Base-by-base conservation (phyloP, 2,329 filamentous ascomycete genomes). In the Phialophora verrucosa region DNA sequence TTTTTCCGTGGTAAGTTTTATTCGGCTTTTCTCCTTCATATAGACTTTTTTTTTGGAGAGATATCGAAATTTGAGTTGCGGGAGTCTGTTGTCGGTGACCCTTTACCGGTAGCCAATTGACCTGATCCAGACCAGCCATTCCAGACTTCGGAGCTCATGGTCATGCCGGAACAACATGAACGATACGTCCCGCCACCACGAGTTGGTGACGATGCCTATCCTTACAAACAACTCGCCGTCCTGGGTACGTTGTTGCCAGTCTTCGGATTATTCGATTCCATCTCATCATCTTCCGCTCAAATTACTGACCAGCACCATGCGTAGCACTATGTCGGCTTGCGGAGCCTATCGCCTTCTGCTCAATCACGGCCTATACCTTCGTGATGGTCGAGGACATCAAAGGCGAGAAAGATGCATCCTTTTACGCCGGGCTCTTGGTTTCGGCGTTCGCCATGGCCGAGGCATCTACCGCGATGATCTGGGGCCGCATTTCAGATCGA, bases 261-360 rank as follows among this genome's bases (percentile, higher is more conserved):
- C 35, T 35, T 44, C 38, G 3, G 14, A n/a, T 17, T 2, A 42
- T 32, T 14, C 25, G 2, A 20, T 10, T 12, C 17, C 17, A 38
- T n/a, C 38, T 5, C 51, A 25, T 20, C 25, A 55, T 12, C 49
- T 27, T 17, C 49, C 5, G 14, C 38, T 17, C 12, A 20, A 5
- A 20, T 55, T n/a, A 20, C 50, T 62, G 27, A 62, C 35, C 25
- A 27, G 20, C 31, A 47, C 25, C 32, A 59, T 44, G 17, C 8
- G 2, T 64, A 81, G 80, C 79, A 69, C 79, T 82, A 76, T 82
- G 80, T 67, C 79, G 80, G 58, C 80, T 82, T 70, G 79, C 79
- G 17, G 80, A 82, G 71, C 80, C 80, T 57, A 81, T 82, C 69
- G 80, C 80, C 38, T 81, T 82, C 77, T 80, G 78, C 70, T 81